Evolutionary conservation across 2,329 filamentous ascomycete genomes (phyloP).

Genomic region (Tolypocladium paradoxum): DNA sequence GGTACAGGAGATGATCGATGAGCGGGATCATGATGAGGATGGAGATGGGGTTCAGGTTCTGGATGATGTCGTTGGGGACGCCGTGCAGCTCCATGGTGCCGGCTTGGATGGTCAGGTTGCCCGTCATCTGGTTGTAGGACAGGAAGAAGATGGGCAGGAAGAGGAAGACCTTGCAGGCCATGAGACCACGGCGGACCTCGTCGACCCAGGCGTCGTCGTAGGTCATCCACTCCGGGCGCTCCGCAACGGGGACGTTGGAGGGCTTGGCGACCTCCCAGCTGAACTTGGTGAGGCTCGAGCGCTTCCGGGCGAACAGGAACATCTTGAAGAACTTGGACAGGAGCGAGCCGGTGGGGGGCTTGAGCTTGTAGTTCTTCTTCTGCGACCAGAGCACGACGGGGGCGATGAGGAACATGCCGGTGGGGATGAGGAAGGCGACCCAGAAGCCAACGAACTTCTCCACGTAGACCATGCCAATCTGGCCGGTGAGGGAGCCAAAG

Average conservation of each 20-base stretch:
- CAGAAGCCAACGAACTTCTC: constrained; percentile 71
- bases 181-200: constrained; percentile 59
- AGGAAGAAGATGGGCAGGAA: constrained; percentile 57
- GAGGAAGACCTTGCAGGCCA: constrained; percentile 60
- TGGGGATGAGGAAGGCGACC: constrained; percentile 59
- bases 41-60: constrained; percentile 65
- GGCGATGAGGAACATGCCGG: constrained; percentile 50
- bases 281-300: constrained; percentile 52
- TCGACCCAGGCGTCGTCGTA: constrained; percentile 80
- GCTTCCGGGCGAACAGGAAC: constrained; percentile 50
- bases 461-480: constrained; percentile 56
- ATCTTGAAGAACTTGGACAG: constrained; percentile 56
- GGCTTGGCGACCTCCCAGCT: constrained; percentile 63
- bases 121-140: constrained; percentile 49
- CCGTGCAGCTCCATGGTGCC: constrained; percentile 56
- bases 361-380: constrained; percentile 49
- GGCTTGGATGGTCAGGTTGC: constrained; percentile 53
- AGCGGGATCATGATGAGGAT: constrained; percentile 67
- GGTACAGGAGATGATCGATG: constrained; percentile 60
- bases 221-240: constrained; percentile 63
- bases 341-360: constrained; percentile 62
- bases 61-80: constrained; percentile 67
- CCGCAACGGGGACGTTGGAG: constrained; percentile 41
- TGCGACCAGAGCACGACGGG: constrained; percentile 51
- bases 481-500: constrained; percentile 46